Evolutionary conservation across 2,329 filamentous ascomycete genomes (phyloP), one percentile per base, ranked within the genome.

Genomic region (Cercospora canescens): DNA sequence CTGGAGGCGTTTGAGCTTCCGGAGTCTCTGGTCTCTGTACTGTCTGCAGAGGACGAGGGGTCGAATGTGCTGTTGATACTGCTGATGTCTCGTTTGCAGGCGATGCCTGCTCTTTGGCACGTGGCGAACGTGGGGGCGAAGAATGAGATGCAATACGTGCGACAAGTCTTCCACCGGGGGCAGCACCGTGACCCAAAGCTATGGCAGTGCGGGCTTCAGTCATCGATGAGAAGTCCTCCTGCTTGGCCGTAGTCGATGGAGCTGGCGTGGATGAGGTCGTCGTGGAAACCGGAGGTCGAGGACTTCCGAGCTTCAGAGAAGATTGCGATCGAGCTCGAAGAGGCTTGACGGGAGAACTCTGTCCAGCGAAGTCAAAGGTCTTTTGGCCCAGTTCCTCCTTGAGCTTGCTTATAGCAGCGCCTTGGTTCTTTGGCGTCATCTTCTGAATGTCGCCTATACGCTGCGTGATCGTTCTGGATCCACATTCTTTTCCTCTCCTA

Each of bases 181-280:
- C 50, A 9, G 59, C 63, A 37, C 68, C 66, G 14, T 64, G 18
- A n/a, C 66, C 63, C 16, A 70, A 37, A 12, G 62, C 62, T n/a
- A 66, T 57, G n/a, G 57, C 39, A 11, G 58, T 50, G 28, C 66
- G 45, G 2, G 26, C 18, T 30, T 50, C 58, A 9, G 52, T 35
- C n/a, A 52, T n/a, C 3, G 45, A 30, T 14, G 45, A 52, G 12
- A 26, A 28, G 7, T 14, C 28, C 11, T 52, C 24, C 24, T 52
- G 45, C 45, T 52, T 26, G 21, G 24, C 24, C 24, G n/a, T 21
- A 52, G 24, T 21, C n/a, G 45, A 14, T 6, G 24, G 24, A 28
- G 45, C 45, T 52, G 45, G 45, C 24, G 45, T 52, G 45, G 45
- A 52, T 6, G 45, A 28, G 12, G 24, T 24, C 24, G 24, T 52